phyloP scores from a whole-genome alignment of 768 basidiomycete genomes.

The Tephrocybe sp. region DNA sequence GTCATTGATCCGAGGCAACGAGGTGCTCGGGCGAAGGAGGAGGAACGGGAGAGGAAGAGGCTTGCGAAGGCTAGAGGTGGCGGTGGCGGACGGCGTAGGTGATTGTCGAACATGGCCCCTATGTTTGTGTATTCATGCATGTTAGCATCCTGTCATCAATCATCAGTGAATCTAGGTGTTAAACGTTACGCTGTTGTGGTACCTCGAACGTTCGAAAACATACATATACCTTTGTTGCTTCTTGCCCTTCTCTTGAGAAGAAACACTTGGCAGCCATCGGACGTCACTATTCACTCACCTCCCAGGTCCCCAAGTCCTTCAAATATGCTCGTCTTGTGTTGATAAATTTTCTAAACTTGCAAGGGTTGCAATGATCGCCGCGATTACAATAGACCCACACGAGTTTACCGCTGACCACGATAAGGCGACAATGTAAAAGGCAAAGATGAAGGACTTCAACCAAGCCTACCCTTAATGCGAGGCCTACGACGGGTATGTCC shows the following conservation, averaged over 20 bases:
- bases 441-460: neutral
- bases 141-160: neutral
- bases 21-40: constrained; percentile 73
- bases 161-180: neutral
- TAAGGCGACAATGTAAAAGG: neutral
- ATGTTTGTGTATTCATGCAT: neutral
- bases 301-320: no score
- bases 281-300: no score
- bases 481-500: neutral
- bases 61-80: constrained; percentile 33
- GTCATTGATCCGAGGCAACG: constrained; percentile 83
- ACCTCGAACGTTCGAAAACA: neutral
- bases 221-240: no score
- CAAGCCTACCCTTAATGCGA: neutral
- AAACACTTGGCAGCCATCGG: no score
- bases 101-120: constrained; percentile 4
- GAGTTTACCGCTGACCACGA: no score
- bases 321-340: neutral
- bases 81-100: constrained; percentile 27
- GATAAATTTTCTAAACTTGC: neutral
- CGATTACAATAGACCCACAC: no score
- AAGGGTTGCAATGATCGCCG: neutral
- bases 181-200: no score
- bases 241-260: no score
- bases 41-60: constrained; percentile 69